Percentiles rank a stretch among this genome's conserved stretches.
Conservation (phyloP, 805 yeast species). For the Lipomyces kockii region DNA sequence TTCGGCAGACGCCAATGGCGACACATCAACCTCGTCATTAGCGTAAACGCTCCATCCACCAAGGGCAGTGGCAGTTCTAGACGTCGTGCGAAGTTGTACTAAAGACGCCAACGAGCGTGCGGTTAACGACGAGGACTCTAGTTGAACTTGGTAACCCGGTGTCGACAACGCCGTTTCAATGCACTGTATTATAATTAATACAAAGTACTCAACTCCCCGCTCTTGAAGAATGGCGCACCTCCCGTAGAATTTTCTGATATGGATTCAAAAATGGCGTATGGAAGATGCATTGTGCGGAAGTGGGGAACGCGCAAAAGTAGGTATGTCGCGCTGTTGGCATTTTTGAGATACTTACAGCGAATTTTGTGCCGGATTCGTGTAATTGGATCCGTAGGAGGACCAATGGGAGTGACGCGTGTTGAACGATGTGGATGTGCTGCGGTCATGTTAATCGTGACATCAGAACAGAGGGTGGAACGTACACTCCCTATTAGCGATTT, state of each 20-base stretch:
- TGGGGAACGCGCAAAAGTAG: constrained; percentile 25
- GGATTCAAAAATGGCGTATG: constrained; percentile 32
- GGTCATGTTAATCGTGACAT: background rate
- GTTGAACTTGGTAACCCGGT: constrained; percentile 21
- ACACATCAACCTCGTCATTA: constrained; percentile 31
- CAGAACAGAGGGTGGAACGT: background rate
- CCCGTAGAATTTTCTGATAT: constrained; percentile 19
- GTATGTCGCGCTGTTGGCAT: constrained; percentile 14
- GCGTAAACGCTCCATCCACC: constrained; percentile 39
- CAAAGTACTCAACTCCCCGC: too few relatives aligned
- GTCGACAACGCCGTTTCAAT: constrained; percentile 26
- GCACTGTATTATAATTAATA: constrained; percentile 12
- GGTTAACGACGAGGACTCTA: constrained; percentile 24
- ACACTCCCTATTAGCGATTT: constrained; percentile 22
- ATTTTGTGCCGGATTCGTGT: constrained; percentile 10
- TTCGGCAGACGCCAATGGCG: constrained; percentile 32
- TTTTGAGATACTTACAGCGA: background rate
- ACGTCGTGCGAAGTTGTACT: constrained; percentile 18
- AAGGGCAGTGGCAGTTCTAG: constrained; percentile 26
- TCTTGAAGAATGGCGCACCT: constrained; percentile 14
- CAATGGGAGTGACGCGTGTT: constrained; percentile 30
- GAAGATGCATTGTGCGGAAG: constrained; percentile 23
- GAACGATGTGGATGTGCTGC: constrained; percentile 26
- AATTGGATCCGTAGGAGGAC: constrained; percentile 28
- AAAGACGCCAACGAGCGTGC: constrained; percentile 28